Evolutionary conservation across 495 filamentous ascomycete genomes (phyloP), one percentile per base, ranked within the genome.

Genomic region (Massariosphaeria phaeospora): DNA sequence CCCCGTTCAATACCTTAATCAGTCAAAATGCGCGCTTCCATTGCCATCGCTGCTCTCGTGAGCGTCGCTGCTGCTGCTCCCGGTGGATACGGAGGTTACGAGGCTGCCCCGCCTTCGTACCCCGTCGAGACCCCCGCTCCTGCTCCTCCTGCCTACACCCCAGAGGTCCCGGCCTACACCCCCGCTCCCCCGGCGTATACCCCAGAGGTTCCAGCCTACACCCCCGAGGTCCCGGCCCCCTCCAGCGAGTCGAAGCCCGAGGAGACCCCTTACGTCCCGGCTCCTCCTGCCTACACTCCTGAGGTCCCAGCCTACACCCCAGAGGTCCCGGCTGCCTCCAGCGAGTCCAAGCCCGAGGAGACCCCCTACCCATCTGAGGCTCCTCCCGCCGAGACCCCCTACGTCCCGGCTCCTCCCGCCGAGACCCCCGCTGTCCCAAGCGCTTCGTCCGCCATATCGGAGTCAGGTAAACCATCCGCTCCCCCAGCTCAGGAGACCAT

Each of bases 11-110:
- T 33, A 31, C 35, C 42, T 38, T 31, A 40, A 61, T 56, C 53
- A 52, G 49, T 55, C 59, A 63, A 63, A 44, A 63, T 63, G 59
- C 59, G 55, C 47, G 24, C 38, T 41, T 48, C 45, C 43, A 36
- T 55, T 36, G 44, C 50, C 41, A 24, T 45, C 23, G 55, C 55
- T 51, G 46, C 54, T 34, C 3, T 54, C 35, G 36, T 27, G 34
- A 38, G 47, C 55, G 21, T 54, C 29, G 59, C 59, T 27, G 25
- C 24, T 38, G 59, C 59, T 33, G 59, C 38, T 35, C 59, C 59
- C 30, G 31, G 39, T 13, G 10, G 34, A 24, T 54, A 48, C 43
- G 52, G 52, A 35, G 36, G 41, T 17, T 29, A 25, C n/a, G 48
- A 27, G 18, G 25, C 31, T 35, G 17, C 23, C 17, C 29, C 13